Percentiles rank a stretch among this genome's conserved stretches.
phyloP scores from a whole-genome alignment of 2,329 filamentous ascomycete genomes.

The Penicillium rolfsii region DNA sequence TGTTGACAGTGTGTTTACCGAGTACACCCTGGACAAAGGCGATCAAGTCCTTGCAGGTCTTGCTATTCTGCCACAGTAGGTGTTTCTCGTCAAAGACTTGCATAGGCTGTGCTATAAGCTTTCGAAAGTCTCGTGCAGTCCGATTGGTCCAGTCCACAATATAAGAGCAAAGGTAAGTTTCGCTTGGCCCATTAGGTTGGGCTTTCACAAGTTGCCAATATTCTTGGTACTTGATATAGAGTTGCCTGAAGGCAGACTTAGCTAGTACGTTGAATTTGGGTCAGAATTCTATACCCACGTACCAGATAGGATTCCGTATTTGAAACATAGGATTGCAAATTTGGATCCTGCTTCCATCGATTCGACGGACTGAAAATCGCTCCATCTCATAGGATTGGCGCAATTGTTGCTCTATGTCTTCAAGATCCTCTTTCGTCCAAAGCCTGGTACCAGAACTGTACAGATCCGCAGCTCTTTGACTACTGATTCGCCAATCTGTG shows the following conservation, averaged over 20 bases:
- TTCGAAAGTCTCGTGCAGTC: constrained; percentile 26
- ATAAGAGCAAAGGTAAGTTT: constrained; percentile 29
- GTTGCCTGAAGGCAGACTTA: constrained; percentile 25
- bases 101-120: constrained; percentile 25
- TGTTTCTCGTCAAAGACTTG: constrained; percentile 27
- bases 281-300: constrained; percentile 22
- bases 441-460: constrained; percentile 25
- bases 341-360: constrained; percentile 26
- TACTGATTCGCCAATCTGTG: constrained; percentile 27
- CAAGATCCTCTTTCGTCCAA: constrained; percentile 26
- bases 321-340: constrained; percentile 28
- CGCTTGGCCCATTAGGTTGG: constrained; percentile 23
- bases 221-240: constrained; percentile 26
- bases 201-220: constrained; percentile 27
- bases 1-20: constrained; percentile 22
- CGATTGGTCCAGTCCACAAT: constrained; percentile 29
- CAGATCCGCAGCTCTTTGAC: constrained; percentile 26
- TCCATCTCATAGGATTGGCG: constrained; percentile 22
- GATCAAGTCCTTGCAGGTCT: constrained; percentile 19
- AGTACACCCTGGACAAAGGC: constrained; percentile 22
- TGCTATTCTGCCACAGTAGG: constrained; percentile 26
- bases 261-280: constrained; percentile 13
- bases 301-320: constrained; percentile 29
- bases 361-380: constrained; percentile 27
- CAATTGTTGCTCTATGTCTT: constrained; percentile 28